Base-by-base conservation (phyloP, 768 basidiomycete genomes). In the Mycena epipterygia region DNA sequence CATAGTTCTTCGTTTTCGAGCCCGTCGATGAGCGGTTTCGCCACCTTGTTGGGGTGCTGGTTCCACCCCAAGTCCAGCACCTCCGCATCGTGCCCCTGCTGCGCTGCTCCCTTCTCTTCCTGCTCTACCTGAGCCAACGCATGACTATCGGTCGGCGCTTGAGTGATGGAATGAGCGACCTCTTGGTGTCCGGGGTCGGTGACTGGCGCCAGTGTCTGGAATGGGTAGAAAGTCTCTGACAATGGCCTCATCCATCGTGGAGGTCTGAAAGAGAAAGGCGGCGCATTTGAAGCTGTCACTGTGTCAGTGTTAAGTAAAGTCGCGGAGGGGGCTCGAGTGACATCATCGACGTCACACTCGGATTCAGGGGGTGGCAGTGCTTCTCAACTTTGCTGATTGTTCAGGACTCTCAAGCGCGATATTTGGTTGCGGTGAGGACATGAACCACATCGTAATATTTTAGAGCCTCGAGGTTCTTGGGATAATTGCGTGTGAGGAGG, bases 1-100 rank as follows among this genome's bases (percentile, higher is more conserved):
- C 80, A 81, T 0, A 86, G 73, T 48, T 84, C 79, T 29, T 84
- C 82, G 67, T 85, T 83, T 44, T 79, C 73, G n/a, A 85, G 51
- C 12, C 82, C 83, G 4, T 75, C 61, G 2, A 83, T 69, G 27
- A 83, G 63, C 6, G 78, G 80, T 25, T 73, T 62, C 14, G 80
- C 78, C 13, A 80, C 68, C 51, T 71, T 73, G 14, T 66, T 35
- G 33, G 64, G 55, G 32, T 58, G 55, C 46, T 66, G 64, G 56
- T 66, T 66, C 64, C 64, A 66, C 23, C 64, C 64, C 55, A 66
- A 58, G 42, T 66, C 64, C 55, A 57, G 46, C 42, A 58, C 64
- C 64, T 66, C 64, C 42, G 52, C 39, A 56, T 33, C 23, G 39
- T 64, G 53, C 7, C 29, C 53, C 63, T 53, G 39, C 63, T 56